Percentiles rank a stretch among this genome's conserved stretches.
These are phyloP conservation scores for Quercus phellos DNA, from an alignment of 331 rosid genomes.

Conservation along the genomic window DNA sequence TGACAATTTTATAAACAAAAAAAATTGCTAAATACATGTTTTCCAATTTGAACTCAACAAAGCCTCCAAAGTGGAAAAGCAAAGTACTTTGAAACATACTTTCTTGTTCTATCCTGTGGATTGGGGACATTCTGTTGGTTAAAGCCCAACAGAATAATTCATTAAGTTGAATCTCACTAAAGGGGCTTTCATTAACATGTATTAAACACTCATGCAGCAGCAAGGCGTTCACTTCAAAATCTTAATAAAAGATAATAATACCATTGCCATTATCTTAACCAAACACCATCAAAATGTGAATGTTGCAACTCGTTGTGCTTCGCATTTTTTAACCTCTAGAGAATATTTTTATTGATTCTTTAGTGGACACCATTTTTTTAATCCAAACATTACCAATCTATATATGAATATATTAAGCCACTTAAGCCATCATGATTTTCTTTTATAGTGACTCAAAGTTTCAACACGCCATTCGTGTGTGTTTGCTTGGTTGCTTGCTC, in stretches of 20 bases:
- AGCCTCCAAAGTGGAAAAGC: constrained; percentile 32
- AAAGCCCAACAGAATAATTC: constrained; percentile 52
- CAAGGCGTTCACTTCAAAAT: neutral
- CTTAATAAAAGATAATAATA: neutral
- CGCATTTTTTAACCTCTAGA: constrained; percentile 5
- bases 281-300: constrained; percentile 27
- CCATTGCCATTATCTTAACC: neutral
- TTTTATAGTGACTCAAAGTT: constrained; percentile 14
- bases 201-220: neutral
- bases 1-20: constrained; percentile 18
- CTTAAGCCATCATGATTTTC: constrained; percentile 3
- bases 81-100: constrained; percentile 11
- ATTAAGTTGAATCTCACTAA: constrained; percentile 30
- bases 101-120: constrained; percentile 12
- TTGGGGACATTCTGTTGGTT: constrained; percentile 50
- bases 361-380: constrained; percentile 20
- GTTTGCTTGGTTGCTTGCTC: constrained; percentile 27
- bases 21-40: constrained; percentile 5
- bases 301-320: constrained; percentile 14
- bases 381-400: neutral
- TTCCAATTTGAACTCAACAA: constrained; percentile 19
- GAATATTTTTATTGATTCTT: constrained; percentile 4
- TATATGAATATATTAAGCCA: constrained; percentile 16
- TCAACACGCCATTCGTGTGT: constrained; percentile 47
- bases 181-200: constrained; percentile 4